Evolutionary conservation across 768 basidiomycete species (phyloP).

Genomic region (Phanerochaete sordida): DNA sequence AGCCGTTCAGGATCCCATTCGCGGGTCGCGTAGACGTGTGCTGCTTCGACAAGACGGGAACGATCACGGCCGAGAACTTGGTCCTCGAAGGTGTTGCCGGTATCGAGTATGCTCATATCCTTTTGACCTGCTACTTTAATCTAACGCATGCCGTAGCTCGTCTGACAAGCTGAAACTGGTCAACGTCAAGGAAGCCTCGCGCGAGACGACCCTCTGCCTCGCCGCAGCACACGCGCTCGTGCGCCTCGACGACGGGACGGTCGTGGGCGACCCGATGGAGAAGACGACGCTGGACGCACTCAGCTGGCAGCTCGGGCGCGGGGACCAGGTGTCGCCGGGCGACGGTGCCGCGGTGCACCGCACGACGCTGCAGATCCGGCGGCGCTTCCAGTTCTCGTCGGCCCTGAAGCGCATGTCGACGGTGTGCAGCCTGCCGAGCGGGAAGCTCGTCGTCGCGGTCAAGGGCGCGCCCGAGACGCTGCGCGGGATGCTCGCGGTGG

Average conservation of each 20-base stretch:
- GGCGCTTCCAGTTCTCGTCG: constrained; percentile 97
- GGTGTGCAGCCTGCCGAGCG: constrained; percentile 62
- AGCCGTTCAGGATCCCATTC: constrained; percentile 95
- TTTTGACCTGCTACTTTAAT: neutral
- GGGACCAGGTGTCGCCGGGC: constrained; percentile 68
- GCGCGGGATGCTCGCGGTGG: constrained; percentile 71
- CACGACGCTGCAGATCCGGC: constrained; percentile 67
- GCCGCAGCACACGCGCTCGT: constrained; percentile 96
- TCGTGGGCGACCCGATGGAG: constrained; percentile 99
- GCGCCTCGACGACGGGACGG: constrained; percentile 85
- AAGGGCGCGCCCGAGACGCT: constrained; percentile 99
- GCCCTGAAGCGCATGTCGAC: constrained; percentile 98
- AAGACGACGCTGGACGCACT: constrained; percentile 91
- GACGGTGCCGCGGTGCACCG: constrained; percentile 48
- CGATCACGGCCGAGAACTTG: constrained; percentile 93
- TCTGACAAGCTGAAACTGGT: constrained; percentile 63
- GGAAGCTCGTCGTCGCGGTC: constrained; percentile 64
- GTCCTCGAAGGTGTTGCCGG: constrained; percentile 94
- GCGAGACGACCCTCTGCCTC: constrained; percentile 82
- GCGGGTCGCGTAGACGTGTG: constrained; percentile 97
- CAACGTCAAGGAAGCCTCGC: constrained; percentile 69
- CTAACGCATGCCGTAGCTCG: constrained; percentile 37
- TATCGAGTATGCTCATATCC: constrained; percentile 60
- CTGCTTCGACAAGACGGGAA: constrained; percentile 99
- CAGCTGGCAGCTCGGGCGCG: constrained; percentile 79